Evolutionary conservation across 331 rosid species (phyloP).

Genomic region (Acacia pycnantha): DNA sequence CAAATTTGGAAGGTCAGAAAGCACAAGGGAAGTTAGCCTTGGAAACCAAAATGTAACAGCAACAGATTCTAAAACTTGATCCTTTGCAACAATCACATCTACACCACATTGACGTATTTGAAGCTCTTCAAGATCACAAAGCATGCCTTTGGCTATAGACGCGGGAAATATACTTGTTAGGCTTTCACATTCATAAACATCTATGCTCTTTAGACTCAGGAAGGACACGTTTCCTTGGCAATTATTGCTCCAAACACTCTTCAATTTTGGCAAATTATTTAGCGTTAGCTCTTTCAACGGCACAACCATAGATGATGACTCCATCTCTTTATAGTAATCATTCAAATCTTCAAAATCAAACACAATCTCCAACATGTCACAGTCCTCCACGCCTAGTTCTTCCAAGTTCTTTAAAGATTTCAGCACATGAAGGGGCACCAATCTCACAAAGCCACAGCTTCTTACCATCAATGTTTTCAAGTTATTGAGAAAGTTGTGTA

Average conservation of each 20-base stretch:
- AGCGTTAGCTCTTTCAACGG: not conserved
- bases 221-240: not conserved
- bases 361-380: not conserved
- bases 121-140: no score
- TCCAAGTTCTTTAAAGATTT: not conserved
- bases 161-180: no score
- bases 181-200: not conserved
- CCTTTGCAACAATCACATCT: no score
- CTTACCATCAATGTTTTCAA: not conserved
- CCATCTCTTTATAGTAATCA: not conserved
- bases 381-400: not conserved
- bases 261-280: not conserved
- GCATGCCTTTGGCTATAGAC: no score
- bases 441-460: not conserved
- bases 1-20: no score
- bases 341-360: not conserved
- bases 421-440: not conserved
- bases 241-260: not conserved
- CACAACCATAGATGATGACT: not conserved
- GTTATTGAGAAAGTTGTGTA: not conserved
- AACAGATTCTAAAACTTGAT: no score
- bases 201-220: not conserved
- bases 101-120: no score
- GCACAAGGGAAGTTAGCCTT: no score
- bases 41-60: no score